Conservation (phyloP, 768 basidiomycete genomes). For the Pisolithus microcarpus region DNA sequence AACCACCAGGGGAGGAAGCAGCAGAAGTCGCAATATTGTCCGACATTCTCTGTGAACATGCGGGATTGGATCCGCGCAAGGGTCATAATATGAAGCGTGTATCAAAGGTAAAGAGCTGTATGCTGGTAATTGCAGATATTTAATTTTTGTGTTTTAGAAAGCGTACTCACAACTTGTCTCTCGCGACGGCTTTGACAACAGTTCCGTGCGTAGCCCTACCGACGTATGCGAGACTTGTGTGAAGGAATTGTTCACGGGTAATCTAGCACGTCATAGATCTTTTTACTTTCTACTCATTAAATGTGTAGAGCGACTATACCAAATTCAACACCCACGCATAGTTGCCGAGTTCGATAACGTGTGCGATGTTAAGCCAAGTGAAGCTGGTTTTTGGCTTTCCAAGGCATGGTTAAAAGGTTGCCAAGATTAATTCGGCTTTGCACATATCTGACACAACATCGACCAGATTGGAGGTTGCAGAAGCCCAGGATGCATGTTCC, state of each 20-base stretch:
- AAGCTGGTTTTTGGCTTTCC: constrained; percentile 62
- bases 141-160: constrained; percentile 7
- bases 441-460: constrained; percentile 4
- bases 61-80: constrained; percentile 52
- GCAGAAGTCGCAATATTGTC: constrained; percentile 23
- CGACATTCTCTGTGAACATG: constrained; percentile 59
- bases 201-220: constrained; percentile 38
- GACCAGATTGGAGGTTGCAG: constrained; percentile 61
- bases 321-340: constrained; percentile 56
- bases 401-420: constrained; percentile 73
- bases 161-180: constrained; percentile 21
- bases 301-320: constrained; percentile 60
- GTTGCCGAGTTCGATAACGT: constrained; percentile 54
- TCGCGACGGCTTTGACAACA: constrained; percentile 41
- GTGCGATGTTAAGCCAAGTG: constrained; percentile 36
- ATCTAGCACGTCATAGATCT: constrained; percentile 2
- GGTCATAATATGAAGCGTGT: constrained; percentile 64
- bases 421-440: constrained; percentile 4
- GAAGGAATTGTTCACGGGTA: constrained; percentile 50
- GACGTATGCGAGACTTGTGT: constrained; percentile 64
- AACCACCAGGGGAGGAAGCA: constrained; percentile 10
- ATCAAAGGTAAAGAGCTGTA: constrained; percentile 34
- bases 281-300: background rate
- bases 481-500: constrained; percentile 73
- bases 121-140: background rate